A percentile compares a stretch with the other conserved stretches of the same genome.
Evolutionary conservation across 768 basidiomycete species (phyloP).

Genomic region (Collybiopsis confluens): DNA sequence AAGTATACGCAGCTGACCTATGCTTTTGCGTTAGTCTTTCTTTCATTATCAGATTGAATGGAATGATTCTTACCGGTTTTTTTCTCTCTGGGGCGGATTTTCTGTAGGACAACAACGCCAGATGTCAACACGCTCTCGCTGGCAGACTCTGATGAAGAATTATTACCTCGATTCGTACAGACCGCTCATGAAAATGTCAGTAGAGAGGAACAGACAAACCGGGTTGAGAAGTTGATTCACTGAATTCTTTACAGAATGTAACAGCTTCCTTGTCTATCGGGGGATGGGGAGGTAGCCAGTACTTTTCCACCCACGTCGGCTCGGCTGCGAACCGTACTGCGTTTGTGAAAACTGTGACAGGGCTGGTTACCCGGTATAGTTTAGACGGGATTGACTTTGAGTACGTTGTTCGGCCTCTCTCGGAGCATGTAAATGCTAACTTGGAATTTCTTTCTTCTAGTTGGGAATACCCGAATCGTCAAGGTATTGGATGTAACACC

Average conservation of each 20-base stretch:
- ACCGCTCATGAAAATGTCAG: constrained; percentile 39
- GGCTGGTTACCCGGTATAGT: constrained; percentile 42
- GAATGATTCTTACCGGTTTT: no score
- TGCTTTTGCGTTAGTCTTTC: constrained; percentile 52
- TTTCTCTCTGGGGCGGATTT: no score
- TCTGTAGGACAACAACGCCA: constrained; percentile 35
- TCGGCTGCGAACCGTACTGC: constrained; percentile 52
- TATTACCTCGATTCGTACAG: constrained; percentile 54
- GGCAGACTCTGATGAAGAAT: constrained; percentile 35
- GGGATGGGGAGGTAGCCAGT: constrained; percentile 64
- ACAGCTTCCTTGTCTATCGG: constrained; percentile 59
- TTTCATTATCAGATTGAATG: background rate
- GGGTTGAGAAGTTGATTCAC: no score
- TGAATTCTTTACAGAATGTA: constrained; percentile 38
- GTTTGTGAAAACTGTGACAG: constrained; percentile 58
- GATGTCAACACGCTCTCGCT: constrained; percentile 31
- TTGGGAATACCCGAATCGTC: constrained; percentile 79
- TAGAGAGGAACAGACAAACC: constrained; percentile 20
- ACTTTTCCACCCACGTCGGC: constrained; percentile 59
- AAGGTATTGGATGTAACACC: constrained; percentile 69
- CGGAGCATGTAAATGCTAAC: background rate
- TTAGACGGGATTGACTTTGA: constrained; percentile 56
- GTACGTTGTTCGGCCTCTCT: constrained; percentile 6
- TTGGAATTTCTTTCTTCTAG: constrained; percentile 22
- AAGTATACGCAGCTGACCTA: constrained; percentile 55